Evolutionary conservation across 129 eudicot species (phyloP), one percentile per base, ranked within the genome.

Genomic region (Apium graveolens): DNA sequence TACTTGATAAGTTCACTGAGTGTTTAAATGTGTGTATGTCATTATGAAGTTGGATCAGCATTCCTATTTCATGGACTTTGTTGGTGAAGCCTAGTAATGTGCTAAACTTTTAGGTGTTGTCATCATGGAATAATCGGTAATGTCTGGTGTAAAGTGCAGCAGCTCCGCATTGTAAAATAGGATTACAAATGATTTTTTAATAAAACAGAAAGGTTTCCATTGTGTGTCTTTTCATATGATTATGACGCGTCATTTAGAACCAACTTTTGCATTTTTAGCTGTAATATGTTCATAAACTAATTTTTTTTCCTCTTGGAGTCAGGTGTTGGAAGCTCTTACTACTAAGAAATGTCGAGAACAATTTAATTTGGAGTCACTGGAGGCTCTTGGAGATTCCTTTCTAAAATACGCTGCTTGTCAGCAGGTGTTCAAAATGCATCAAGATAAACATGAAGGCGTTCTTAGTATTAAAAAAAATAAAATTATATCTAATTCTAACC

Each of bases 311-410:
- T 20, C 38, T 27, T 26, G 24, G 32, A 27, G n/a, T 27, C 29
- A 73, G 98, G 84, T 95, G 48, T 82, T 95, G 89, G 98, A 95
- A 78, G 97, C 96, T 39, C 83, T 91, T 8, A 95, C 98, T 14
- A 88, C 98, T 0, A 95, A 90, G 63, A 82, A 83, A 62, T 95
- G 98, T 84, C 90, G 78, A 75, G 98, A 95, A 83, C 74, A 63
- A 11, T 81, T 85, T 79, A 87, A 90, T 85, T 78, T 95, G 76
- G 97, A 95, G 82, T 95, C 98, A 42, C 79, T 95, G 26, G 98
- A 91, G 88, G 87, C 97, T 74, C 87, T 95, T 55, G 98, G 98
- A 7, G 98, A 95, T 76, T 95, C 98, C 0, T 95, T 91, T 83
- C 81, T 95, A 0, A 95, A 95, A 73, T 95, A 95, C 75, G 92